A percentile compares a stretch with the other conserved stretches of the same genome.
These are phyloP conservation scores for Erysimum cheiri DNA, from an alignment of 441 rosid species.

Conservation along the genomic window DNA sequence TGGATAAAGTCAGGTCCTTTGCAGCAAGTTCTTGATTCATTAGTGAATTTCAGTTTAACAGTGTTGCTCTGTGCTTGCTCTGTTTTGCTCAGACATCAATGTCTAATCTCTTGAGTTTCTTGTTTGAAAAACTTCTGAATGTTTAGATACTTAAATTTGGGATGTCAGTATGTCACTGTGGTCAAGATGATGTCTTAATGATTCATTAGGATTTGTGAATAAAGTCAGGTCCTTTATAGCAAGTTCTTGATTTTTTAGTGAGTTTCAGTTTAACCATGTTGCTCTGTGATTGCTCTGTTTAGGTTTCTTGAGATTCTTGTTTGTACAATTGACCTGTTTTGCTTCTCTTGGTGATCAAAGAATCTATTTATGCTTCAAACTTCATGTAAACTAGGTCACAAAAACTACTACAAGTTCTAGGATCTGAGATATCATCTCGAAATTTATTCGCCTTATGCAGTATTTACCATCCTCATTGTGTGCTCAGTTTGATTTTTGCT, in stretches of 20 bases:
- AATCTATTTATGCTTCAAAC: neutral
- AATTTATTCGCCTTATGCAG: neutral
- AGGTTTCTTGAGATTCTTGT: neutral
- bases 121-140: neutral
- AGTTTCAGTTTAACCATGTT: neutral
- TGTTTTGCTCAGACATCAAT: neutral
- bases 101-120: neutral
- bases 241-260: neutral
- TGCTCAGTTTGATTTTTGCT: slow-evolving; percentile 4
- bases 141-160: neutral
- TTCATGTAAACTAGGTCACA: slow-evolving; percentile 1
- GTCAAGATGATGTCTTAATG: no score
- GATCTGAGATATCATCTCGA: neutral
- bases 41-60: neutral
- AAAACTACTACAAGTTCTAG: neutral
- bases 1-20: slow-evolving; percentile 4
- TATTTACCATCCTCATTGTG: neutral
- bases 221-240: neutral
- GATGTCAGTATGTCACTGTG: no score
- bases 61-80: neutral
- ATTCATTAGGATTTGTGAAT: slow-evolving; percentile 1
- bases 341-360: neutral
- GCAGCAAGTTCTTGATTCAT: slow-evolving; percentile 7
- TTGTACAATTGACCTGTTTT: slow-evolving; percentile 10
- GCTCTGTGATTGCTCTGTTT: neutral